phyloP scores from a whole-genome alignment of 2,329 filamentous ascomycete species.

The Blastomyces gilchristii region DNA sequence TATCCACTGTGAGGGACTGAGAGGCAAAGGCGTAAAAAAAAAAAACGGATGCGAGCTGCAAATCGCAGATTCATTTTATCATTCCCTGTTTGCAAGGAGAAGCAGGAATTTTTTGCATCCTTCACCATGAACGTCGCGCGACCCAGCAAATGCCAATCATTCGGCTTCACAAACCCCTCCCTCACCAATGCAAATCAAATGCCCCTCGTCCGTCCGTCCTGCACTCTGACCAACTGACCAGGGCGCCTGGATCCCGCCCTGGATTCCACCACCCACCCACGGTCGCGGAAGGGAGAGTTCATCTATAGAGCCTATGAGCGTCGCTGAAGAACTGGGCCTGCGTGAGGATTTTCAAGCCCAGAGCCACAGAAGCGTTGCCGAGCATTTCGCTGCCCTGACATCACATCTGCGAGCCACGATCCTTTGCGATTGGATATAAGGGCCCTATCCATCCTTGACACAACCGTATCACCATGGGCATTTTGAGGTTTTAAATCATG shows the following conservation, averaged over 20 bases:
- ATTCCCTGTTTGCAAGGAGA: not conserved
- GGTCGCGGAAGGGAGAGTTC: not conserved
- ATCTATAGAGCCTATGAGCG: not conserved
- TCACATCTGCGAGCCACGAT: not conserved
- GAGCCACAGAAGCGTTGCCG: not conserved
- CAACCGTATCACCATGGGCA: not conserved
- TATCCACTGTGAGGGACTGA: not conserved
- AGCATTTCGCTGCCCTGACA: not conserved
- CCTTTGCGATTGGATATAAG: constrained; percentile 1
- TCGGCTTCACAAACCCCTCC: too few species aligned
- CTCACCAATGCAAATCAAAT: not conserved
- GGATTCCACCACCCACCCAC: not conserved
- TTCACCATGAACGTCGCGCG: constrained; percentile 3
- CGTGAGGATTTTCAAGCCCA: not conserved
- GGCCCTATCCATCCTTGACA: not conserved
- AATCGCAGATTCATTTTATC: not conserved
- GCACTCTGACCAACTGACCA: too few species aligned
- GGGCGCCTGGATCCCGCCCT: not conserved
- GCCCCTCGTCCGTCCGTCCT: not conserved
- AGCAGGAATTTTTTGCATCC: not conserved
- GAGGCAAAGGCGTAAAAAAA: not conserved
- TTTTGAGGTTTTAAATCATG: not conserved
- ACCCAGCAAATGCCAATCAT: not conserved
- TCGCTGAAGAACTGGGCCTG: not conserved
- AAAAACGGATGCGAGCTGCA: not conserved